phyloP scores from a whole-genome alignment of 192 early-diverging fungal species.

The Rhizophagus sp. region DNA sequence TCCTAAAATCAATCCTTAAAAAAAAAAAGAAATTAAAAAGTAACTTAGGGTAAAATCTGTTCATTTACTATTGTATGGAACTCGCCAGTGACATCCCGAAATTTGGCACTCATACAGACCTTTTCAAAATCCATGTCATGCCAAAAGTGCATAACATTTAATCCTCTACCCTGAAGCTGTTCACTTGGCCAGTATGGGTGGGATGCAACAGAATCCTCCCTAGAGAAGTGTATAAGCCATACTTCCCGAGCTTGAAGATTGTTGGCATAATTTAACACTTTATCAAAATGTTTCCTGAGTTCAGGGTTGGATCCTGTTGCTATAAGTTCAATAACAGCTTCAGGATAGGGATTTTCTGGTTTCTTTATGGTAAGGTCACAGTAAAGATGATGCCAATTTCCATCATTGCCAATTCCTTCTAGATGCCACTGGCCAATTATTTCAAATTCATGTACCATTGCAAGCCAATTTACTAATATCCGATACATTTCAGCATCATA shows the following conservation, averaged over 20 bases:
- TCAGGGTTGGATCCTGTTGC: neutral
- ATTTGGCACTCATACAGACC: neutral
- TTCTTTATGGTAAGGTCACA: neutral
- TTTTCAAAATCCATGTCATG: neutral
- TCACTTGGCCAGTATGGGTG: neutral
- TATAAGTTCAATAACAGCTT: neutral
- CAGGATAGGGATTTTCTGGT: neutral
- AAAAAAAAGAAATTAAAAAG: too few species aligned
- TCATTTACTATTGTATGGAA: neutral
- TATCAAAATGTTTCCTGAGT: constrained; percentile 1
- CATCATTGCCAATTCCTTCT: neutral
- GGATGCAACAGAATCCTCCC: constrained; percentile 4
- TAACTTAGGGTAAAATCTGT: neutral
- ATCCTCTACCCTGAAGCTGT: constrained; percentile 3
- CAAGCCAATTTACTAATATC: constrained; percentile 19
- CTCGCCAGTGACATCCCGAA: constrained; percentile 7
- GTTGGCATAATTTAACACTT: neutral
- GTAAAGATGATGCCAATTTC: neutral
- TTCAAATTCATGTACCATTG: neutral
- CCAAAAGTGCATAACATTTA: neutral
- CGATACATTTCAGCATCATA: constrained; percentile 30
- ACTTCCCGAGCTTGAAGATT: neutral
- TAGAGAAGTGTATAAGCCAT: neutral
- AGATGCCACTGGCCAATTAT: constrained; percentile 14
- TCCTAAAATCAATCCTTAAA: too few species aligned